Evolutionary conservation across 805 yeast genomes (phyloP), one percentile per base, ranked within the genome.

Genomic region (Kazachstania africana): DNA sequence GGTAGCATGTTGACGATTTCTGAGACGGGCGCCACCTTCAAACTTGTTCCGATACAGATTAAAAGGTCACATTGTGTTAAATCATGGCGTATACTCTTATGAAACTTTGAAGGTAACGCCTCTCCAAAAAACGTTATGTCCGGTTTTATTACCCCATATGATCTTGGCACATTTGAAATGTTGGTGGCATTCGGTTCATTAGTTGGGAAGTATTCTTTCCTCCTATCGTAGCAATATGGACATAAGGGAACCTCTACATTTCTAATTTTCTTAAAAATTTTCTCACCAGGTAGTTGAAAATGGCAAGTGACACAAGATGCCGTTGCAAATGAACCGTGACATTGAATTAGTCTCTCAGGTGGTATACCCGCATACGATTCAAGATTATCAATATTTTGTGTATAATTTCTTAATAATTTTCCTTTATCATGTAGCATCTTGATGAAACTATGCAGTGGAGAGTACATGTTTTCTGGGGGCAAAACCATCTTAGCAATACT

Each of bases 101-200:
- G 85, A 47, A 78, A 85, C 31, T 64, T 55, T 6, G 62, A 59
- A 1, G 95, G 95, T 36, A 85, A 61, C 12, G 75, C 71, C 53
- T 87, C 96, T 10, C 94, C 94, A 44, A 85, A 85, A 48, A 85
- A 87, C 0, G 94, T 84, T 37, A 85, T 85, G 51, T 85, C 94
- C 0, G 96, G 96, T 53, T 87, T 85, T 68, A 83, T 67, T 3
- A 84, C 88, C 12, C 95, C 95, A 47, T 57, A 72, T 6, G 79
- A 68, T 42, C 70, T 68, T 17, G 61, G 31, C 20, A 8, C 16
- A 17, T 12, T 16, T 19, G 16, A 28, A 10, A 23, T 8, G 3
- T 19, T 25, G 6, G 24, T 20, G n/a, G 14, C 23, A 16, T 36
- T 23, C 16, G 33, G 35, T 12, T 39, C 39, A 10, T 38, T 44